phyloP scores from a whole-genome alignment of 345 rosid genomes.

The Gossypium herbaceum region DNA sequence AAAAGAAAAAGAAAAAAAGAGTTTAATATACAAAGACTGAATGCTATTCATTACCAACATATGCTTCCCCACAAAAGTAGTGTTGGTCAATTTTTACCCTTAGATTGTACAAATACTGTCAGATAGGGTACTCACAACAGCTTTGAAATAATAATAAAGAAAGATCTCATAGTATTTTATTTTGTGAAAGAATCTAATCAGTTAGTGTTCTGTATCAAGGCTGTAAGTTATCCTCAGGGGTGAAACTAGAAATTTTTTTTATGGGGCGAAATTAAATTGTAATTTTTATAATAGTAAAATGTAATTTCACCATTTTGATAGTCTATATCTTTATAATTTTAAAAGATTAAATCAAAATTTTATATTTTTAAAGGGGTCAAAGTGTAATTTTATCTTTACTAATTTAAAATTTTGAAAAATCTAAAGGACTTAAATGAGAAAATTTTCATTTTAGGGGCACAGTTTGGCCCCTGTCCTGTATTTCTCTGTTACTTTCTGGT shows the following conservation, averaged over 20 bases:
- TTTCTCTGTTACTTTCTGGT: neutral
- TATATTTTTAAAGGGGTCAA: too few species aligned
- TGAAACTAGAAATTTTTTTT: too few species aligned
- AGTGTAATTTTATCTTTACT: too few species aligned
- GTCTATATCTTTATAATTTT: too few species aligned
- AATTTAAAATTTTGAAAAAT: too few species aligned
- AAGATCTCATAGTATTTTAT: neutral
- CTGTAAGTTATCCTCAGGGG: neutral
- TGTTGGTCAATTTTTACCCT: neutral
- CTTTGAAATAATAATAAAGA: neutral
- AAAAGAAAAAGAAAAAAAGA: neutral
- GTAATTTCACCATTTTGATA: too few species aligned
- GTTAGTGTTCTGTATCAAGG: neutral
- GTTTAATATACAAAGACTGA: neutral
- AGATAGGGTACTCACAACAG: neutral
- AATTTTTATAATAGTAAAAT: too few species aligned
- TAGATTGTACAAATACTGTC: neutral
- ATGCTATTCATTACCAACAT: constrained; percentile 10
- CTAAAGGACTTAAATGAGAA: too few species aligned
- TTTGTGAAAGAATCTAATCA: neutral
- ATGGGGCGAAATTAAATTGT: too few species aligned
- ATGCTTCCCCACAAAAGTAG: neutral
- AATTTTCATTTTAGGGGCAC: too few species aligned
- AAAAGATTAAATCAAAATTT: too few species aligned
- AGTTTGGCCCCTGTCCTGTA: too few species aligned